phyloP scores from a whole-genome alignment of 345 rosid species.

The Dovyalis caffra region DNA sequence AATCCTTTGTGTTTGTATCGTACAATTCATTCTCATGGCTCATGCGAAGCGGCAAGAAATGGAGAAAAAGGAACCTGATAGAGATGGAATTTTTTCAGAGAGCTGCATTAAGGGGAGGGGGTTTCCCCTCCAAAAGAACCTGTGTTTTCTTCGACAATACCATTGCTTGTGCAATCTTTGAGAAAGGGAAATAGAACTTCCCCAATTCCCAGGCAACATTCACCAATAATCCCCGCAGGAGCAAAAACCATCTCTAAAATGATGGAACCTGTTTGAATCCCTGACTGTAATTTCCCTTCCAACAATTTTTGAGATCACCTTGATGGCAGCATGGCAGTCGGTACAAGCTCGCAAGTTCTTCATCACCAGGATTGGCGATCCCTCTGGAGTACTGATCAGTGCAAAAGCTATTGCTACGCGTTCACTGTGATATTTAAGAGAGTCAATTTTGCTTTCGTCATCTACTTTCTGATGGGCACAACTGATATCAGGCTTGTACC shows the following conservation, averaged over 20 bases:
- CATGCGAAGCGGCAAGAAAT: not conserved
- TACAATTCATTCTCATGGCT: not conserved
- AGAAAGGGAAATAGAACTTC: not conserved
- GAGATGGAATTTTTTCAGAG: not conserved
- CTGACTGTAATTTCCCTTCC: conserved; percentile 75
- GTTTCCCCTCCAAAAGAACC: not conserved
- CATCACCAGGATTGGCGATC: conserved; percentile 69
- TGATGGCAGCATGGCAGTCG: conserved; percentile 87
- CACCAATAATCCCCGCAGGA: conserved; percentile 89
- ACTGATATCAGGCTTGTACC: conserved; percentile 72
- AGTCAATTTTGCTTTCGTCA: conserved; percentile 55
- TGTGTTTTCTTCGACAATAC: not conserved
- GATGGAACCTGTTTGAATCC: conserved; percentile 90
- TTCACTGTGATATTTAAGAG: conserved; percentile 79
- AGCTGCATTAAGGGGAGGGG: not conserved
- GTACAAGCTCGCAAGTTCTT: conserved; percentile 83
- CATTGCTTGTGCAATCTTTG: not conserved
- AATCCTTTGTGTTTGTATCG: not conserved
- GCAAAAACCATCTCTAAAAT: conserved; percentile 67
- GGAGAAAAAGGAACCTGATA: not conserved
- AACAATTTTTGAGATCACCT: conserved; percentile 72
- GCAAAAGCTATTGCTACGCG: conserved; percentile 83
- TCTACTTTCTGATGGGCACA: conserved; percentile 67
- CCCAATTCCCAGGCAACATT: not conserved
- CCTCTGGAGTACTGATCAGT: conserved; percentile 71